Evolutionary conservation across 768 basidiomycete genomes (phyloP).

Genomic region (Daedaleopsis sinensis): DNA sequence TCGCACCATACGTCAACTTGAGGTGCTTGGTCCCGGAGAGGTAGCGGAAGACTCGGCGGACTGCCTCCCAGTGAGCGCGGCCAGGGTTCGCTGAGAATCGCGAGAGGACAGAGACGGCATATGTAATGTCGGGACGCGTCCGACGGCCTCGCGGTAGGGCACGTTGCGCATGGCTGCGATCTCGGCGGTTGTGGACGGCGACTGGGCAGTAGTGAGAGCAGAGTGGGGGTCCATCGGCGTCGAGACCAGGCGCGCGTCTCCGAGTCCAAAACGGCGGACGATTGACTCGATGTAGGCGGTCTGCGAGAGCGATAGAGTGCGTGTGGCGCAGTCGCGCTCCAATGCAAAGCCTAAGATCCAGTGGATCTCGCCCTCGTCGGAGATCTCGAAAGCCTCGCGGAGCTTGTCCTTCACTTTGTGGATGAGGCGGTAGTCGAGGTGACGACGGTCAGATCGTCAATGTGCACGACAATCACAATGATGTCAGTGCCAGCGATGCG

Average conservation of each 20-base stretch:
- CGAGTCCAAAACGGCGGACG: constrained; percentile 31
- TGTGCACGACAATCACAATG: constrained; percentile 27
- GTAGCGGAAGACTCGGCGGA: constrained; percentile 45
- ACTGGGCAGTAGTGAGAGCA: constrained; percentile 18
- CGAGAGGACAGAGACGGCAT: constrained; percentile 34
- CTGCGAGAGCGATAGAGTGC: constrained; percentile 28
- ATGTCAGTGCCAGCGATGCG: neutral
- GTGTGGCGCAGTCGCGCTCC: constrained; percentile 14
- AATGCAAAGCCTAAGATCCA: constrained; percentile 25
- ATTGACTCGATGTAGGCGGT: constrained; percentile 34
- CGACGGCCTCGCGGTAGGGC: constrained; percentile 33
- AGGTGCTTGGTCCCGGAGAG: constrained; percentile 35
- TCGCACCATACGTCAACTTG: constrained; percentile 5
- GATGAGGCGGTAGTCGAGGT: too few species aligned
- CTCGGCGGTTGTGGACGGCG: neutral
- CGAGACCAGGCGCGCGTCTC: constrained; percentile 24
- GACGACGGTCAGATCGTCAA: constrained; percentile 36
- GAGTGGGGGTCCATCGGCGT: constrained; percentile 35
- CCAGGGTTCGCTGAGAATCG: constrained; percentile 39
- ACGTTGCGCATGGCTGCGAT: constrained; percentile 16
- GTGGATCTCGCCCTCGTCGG: constrained; percentile 9
- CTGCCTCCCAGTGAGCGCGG: constrained; percentile 39
- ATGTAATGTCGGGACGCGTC: constrained; percentile 45
- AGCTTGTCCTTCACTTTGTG: too few species aligned
- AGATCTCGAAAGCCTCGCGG: constrained; percentile 23